Conservation (phyloP, 495 filamentous ascomycete species). For the Aspergillus steynii region DNA sequence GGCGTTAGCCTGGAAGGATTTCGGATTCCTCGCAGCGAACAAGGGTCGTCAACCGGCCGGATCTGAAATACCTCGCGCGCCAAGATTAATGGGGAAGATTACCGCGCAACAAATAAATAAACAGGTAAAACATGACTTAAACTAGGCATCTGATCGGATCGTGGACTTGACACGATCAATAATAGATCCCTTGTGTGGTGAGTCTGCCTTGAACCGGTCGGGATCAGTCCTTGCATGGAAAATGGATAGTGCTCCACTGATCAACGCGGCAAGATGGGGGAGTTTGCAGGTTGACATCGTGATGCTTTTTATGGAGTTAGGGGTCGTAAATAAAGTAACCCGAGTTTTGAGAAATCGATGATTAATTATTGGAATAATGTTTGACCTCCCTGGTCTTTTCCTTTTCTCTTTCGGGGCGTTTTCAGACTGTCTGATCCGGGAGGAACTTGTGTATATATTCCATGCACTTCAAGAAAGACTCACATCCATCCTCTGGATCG, state of each 20-base stretch:
- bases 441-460: no score
- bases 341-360: no score
- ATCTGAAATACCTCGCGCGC: not conserved
- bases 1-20: not conserved
- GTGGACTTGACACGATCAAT: not conserved
- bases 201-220: not conserved
- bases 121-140: not conserved
- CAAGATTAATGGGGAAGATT: not conserved
- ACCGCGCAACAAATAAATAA: not conserved
- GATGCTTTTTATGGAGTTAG: not conserved
- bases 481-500: no score
- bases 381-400: no score
- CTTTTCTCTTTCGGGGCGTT: no score
- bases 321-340: not conserved
- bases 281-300: not conserved
- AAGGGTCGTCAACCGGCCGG: not conserved
- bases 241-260: not conserved
- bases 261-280: not conserved
- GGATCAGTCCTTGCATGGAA: not conserved
- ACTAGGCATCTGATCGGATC: not conserved
- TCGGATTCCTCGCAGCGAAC: not conserved
- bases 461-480: no score
- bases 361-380: no score
- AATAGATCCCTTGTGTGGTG: not conserved
- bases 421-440: no score